Conservation (phyloP, 2,329 filamentous ascomycete genomes). For the Aspergillus piperis region DNA sequence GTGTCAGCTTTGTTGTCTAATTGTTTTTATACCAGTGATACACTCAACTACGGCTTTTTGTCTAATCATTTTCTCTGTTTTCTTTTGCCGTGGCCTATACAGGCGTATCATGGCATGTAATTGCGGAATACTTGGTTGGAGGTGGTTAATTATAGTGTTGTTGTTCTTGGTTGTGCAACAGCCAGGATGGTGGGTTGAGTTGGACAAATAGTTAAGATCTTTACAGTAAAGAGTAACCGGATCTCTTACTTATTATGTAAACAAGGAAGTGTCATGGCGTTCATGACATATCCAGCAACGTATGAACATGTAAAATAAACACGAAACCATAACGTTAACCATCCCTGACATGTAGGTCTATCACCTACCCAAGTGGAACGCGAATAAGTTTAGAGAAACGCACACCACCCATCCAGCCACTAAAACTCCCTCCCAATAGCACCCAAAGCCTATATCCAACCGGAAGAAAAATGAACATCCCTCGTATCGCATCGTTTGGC, state of each 20-base stretch:
- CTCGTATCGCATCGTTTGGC: conserved; percentile 15
- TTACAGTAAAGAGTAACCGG: background rate
- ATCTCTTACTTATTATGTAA: background rate
- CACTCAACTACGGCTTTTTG: background rate
- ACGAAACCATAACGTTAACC: background rate
- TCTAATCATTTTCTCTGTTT: background rate
- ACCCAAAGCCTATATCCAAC: conserved; percentile 15
- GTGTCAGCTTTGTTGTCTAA: background rate
- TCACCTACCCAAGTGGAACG: background rate
- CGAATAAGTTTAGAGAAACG: background rate
- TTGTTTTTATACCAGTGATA: conserved; percentile 1
- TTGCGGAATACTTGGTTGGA: background rate
- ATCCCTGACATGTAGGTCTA: background rate
- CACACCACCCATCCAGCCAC: conserved; percentile 1
- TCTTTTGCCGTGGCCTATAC: background rate
- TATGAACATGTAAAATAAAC: background rate
- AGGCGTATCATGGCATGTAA: background rate
- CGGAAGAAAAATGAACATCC: conserved; percentile 12
- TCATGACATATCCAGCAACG: background rate
- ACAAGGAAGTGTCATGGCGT: background rate
- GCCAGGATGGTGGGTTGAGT: background rate
- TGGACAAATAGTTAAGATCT: background rate
- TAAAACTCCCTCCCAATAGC: conserved; percentile 19
- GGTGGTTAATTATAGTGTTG: background rate
- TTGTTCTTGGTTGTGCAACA: background rate